Conservation (phyloP, 192 early-diverging fungal species). For the Coemansia nantahalensis region DNA sequence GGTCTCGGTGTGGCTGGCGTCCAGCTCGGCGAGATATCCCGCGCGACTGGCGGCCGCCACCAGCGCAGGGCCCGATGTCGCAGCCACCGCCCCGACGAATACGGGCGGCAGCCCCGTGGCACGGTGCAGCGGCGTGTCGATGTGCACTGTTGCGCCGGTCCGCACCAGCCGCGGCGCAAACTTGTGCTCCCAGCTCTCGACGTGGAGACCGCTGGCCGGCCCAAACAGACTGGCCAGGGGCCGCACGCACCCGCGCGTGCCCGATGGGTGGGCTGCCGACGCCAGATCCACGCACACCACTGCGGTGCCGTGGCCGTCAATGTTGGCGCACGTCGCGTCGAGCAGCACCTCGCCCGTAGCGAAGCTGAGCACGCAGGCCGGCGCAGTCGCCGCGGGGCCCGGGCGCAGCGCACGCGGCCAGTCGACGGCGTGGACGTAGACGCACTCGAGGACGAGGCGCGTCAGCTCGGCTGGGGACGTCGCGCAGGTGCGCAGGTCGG, state of each 20-base stretch:
- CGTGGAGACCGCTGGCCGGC: not conserved
- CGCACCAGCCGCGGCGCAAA: constrained; percentile 75
- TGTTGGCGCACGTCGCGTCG: constrained; percentile 70
- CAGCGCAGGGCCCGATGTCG: constrained; percentile 73
- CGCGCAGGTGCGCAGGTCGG: not conserved
- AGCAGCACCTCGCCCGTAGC: no score
- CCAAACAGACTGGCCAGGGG: not conserved
- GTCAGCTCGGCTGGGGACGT: constrained; percentile 5
- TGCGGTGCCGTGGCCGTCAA: constrained; percentile 78
- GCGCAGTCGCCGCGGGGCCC: no score
- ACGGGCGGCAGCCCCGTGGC: constrained; percentile 83
- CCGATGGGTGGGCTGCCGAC: no score
- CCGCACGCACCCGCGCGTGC: not conserved
- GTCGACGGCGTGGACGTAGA: constrained; percentile 20
- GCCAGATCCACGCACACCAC: constrained; percentile 11
- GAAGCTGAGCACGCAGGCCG: no score
- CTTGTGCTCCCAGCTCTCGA: constrained; percentile 72
- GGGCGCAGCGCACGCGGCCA: constrained; percentile 19
- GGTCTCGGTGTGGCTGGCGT: constrained; percentile 78
- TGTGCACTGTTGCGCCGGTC: constrained; percentile 63
- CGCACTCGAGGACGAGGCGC: constrained; percentile 8
- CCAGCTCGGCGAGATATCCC: constrained; percentile 90
- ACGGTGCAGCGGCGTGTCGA: constrained; percentile 82
- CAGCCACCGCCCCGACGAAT: constrained; percentile 89
- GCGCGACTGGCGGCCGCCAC: constrained; percentile 85